A percentile compares a stretch with the other conserved stretches of the same genome.
Evolutionary conservation across 1,139 yeast genomes (phyloP).

Genomic region (Hansenula lynferdii): DNA sequence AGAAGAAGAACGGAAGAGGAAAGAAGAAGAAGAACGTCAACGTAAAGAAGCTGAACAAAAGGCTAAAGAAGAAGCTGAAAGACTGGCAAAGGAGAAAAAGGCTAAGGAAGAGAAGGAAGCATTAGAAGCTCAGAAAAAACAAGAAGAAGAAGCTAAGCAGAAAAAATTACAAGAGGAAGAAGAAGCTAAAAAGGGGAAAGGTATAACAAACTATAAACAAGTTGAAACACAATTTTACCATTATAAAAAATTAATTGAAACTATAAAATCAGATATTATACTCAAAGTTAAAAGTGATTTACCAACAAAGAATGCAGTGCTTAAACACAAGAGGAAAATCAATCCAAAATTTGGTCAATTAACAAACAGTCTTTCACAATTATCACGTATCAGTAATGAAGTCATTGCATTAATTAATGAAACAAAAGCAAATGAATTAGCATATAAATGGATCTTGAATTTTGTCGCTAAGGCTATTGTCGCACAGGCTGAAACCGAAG

Average conservation of each 20-base stretch:
- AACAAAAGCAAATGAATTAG: constrained; percentile 43
- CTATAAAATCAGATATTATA: constrained; percentile 57
- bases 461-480: constrained; percentile 81
- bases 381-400: constrained; percentile 46
- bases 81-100: constrained; percentile 6
- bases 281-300: constrained; percentile 44
- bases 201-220: constrained; percentile 31
- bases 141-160: constrained; percentile 5
- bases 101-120: constrained; percentile 5
- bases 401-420: constrained; percentile 43
- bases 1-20: constrained; percentile 11
- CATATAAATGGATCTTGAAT: constrained; percentile 70
- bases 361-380: constrained; percentile 63
- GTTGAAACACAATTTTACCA: constrained; percentile 45
- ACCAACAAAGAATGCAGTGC: constrained; percentile 32
- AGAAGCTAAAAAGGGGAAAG: constrained; percentile 16
- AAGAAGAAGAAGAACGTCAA: constrained; percentile 10
- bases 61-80: constrained; percentile 8
- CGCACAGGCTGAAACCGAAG: constrained; percentile 91
- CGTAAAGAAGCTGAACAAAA: constrained; percentile 9
- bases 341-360: constrained; percentile 91
- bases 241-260: constrained; percentile 50
- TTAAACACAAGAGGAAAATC: constrained; percentile 59
- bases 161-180: constrained; percentile 4
- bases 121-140: constrained; percentile 8